Conservation (phyloP, 805 yeast genomes). For the Yarrowia sp. region DNA sequence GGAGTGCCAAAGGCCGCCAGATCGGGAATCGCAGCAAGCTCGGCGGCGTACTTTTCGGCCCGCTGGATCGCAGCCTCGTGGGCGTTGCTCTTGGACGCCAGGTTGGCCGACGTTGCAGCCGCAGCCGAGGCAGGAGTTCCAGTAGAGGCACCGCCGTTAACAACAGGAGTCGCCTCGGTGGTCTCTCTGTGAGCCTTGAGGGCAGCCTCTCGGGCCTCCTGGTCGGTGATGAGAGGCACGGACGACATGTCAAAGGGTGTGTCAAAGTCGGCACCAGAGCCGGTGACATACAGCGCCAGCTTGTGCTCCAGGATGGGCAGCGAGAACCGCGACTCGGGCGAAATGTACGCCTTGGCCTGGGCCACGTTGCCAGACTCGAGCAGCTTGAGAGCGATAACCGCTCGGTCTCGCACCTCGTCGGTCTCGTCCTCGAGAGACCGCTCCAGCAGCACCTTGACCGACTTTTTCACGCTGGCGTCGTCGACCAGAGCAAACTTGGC, state of each 20-base stretch:
- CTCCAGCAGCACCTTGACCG: constrained; percentile 74
- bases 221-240: constrained; percentile 61
- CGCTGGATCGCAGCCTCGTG: constrained; percentile 43
- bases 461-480: constrained; percentile 68
- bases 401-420: constrained; percentile 98
- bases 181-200: constrained; percentile 60
- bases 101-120: constrained; percentile 40
- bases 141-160: constrained; percentile 46
- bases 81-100: constrained; percentile 41
- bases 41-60: constrained; percentile 62
- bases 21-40: constrained; percentile 73
- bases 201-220: constrained; percentile 51
- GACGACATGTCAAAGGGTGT: constrained; percentile 73
- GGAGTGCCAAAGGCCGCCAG: constrained; percentile 75
- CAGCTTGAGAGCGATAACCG: constrained; percentile 80
- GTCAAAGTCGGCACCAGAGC: constrained; percentile 54
- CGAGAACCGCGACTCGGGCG: constrained; percentile 73
- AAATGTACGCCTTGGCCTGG: constrained; percentile 58
- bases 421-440: constrained; percentile 89
- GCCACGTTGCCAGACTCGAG: constrained; percentile 54
- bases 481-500: constrained; percentile 84
- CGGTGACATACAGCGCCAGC: constrained; percentile 71
- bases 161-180: constrained; percentile 60
- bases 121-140: constrained; percentile 49
- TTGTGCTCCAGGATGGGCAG: constrained; percentile 79